phyloP scores from a whole-genome alignment of 352 stramenopile species.

The Phytophthora fragariae region DNA sequence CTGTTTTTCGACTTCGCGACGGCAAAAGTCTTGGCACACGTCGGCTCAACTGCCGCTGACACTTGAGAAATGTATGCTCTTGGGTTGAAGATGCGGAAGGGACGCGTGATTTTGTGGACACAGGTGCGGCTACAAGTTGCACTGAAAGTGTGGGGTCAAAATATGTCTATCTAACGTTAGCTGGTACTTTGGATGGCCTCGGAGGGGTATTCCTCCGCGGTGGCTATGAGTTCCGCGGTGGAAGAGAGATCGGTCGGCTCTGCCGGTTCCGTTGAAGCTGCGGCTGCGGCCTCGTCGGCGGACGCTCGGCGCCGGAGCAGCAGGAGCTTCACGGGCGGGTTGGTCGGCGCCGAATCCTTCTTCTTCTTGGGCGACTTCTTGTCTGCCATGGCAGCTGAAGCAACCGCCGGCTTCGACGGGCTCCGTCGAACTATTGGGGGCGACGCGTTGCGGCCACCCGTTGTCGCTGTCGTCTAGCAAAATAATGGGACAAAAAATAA shows the following conservation, averaged over 20 bases:
- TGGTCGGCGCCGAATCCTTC: conserved; percentile 41
- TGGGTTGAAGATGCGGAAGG: conserved; percentile 25
- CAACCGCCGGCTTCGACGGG: conserved; percentile 6
- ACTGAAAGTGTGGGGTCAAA: not conserved
- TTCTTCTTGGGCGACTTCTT: conserved; percentile 29
- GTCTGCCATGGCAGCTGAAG: conserved; percentile 8
- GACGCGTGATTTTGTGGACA: not conserved
- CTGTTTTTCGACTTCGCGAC: conserved; percentile 5
- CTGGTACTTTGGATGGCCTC: not conserved
- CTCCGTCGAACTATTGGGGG: conserved; percentile 15
- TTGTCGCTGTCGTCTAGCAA: conserved; percentile 9
- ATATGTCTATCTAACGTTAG: not conserved
- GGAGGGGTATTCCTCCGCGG: not conserved
- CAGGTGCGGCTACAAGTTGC: not conserved
- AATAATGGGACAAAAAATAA: not conserved
- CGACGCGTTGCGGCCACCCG: not conserved
- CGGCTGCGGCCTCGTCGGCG: conserved; percentile 10
- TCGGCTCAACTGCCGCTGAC: not conserved
- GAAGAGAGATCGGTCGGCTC: conserved; percentile 19
- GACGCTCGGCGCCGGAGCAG: conserved; percentile 54
- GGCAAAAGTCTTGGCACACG: conserved; percentile 24
- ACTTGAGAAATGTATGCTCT: conserved; percentile 4
- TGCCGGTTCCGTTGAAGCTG: not conserved
- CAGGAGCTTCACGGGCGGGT: conserved; percentile 72
- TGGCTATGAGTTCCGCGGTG: not conserved